Evolutionary conservation across 2,329 filamentous ascomycete species (phyloP).

Genomic region (Exophiala alcalophila): DNA sequence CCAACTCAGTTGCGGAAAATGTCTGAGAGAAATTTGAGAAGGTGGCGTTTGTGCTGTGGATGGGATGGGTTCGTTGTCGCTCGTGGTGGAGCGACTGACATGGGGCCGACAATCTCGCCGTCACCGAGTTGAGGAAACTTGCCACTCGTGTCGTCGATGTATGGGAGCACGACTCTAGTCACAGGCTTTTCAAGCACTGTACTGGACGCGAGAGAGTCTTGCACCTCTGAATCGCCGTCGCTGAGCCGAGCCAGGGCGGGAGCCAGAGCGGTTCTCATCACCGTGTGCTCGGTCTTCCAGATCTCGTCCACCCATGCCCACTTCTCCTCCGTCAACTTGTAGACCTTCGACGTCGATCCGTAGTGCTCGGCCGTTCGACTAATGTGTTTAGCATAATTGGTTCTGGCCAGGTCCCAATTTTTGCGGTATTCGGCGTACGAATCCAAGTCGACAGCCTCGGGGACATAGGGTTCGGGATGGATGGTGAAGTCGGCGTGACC

Average conservation of each 20-base stretch:
- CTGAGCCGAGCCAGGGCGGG: conserved; percentile 41
- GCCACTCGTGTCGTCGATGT: conserved; percentile 52
- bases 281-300: conserved; percentile 70
- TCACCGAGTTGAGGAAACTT: conserved; percentile 89
- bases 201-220: conserved; percentile 26
- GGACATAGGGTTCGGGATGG: conserved; percentile 73
- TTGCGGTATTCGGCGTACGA: conserved; percentile 64
- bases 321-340: conserved; percentile 79
- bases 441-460: conserved; percentile 59
- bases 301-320: conserved; percentile 75
- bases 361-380: conserved; percentile 88
- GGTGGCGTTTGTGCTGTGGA: conserved; percentile 43
- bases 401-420: conserved; percentile 79
- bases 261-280: conserved; percentile 55
- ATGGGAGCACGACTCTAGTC: conserved; percentile 56
- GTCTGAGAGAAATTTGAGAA: conserved; percentile 46
- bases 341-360: conserved; percentile 83
- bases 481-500: conserved; percentile 95
- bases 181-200: conserved; percentile 28
- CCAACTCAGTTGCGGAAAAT: conserved; percentile 35
- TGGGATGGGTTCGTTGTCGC: conserved; percentile 40
- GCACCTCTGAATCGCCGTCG: conserved; percentile 30
- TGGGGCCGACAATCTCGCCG: conserved; percentile 89
- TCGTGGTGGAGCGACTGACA: conserved; percentile 54
- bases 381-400: conserved; percentile 85